A percentile compares a stretch with the other conserved stretches of the same genome.
Conservation (phyloP, 176 grass and related monocot genomes). For the Oryza nivara region DNA sequence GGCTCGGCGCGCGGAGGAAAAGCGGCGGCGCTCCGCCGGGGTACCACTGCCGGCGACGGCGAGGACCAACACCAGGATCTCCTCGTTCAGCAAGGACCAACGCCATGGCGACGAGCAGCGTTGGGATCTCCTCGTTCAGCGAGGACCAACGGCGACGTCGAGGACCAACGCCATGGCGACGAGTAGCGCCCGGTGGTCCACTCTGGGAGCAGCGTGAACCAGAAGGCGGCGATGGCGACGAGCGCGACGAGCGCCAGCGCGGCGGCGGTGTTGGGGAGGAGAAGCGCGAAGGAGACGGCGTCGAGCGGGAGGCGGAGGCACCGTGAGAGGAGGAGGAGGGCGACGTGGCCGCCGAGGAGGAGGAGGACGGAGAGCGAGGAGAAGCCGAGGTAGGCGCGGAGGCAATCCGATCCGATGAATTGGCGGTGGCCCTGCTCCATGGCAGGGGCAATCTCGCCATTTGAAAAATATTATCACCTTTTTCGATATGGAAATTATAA, state of each 20-base stretch:
- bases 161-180: conserved; percentile 54
- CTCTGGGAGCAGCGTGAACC: conserved; percentile 89
- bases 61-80: too few species aligned
- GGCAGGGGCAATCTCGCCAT: too few species aligned
- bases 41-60: too few species aligned
- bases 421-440: too few species aligned
- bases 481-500: too few species aligned
- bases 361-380: conserved; percentile 73
- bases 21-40: too few species aligned
- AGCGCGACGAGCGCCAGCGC: conserved; percentile 69
- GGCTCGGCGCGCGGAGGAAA: too few species aligned
- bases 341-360: conserved; percentile 71
- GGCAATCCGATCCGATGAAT: conserved; percentile 27
- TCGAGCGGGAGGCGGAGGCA: conserved; percentile 76
- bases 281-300: conserved; percentile 61
- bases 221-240: conserved; percentile 84
- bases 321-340: conserved; percentile 55
- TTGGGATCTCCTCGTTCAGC: too few species aligned
- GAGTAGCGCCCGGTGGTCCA: conserved; percentile 92
- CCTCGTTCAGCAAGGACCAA: too few species aligned
- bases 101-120: too few species aligned
- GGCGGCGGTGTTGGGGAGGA: conserved; percentile 78
- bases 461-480: too few species aligned
- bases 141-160: neutral
- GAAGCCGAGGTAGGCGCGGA: conserved; percentile 75